Evolutionary conservation across 2,329 filamentous ascomycete genomes (phyloP).

Genomic region (Microsporum ferrugineum): DNA sequence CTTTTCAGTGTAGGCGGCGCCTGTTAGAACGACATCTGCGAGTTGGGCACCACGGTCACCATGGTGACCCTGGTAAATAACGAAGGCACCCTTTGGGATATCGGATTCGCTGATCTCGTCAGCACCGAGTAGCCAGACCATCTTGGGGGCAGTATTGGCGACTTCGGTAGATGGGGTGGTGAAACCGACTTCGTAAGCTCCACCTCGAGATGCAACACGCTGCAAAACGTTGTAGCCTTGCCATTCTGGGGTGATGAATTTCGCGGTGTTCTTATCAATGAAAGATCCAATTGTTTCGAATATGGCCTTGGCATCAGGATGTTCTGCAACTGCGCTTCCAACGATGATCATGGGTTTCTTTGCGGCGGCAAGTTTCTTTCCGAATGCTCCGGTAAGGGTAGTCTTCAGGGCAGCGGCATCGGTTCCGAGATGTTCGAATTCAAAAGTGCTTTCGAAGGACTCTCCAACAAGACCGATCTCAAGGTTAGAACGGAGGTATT

Average conservation of each 20-base stretch:
- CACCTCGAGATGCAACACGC: conserved; percentile 78
- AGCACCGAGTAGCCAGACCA: conserved; percentile 91
- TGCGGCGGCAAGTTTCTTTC: conserved; percentile 78
- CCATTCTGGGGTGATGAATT: conserved; percentile 83
- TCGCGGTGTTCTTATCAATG: conserved; percentile 82
- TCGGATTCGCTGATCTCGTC: conserved; percentile 79
- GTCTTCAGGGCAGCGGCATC: conserved; percentile 72
- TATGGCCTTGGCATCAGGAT: conserved; percentile 79
- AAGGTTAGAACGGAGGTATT: conserved; percentile 90
- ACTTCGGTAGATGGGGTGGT: conserved; percentile 71
- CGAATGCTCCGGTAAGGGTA: conserved; percentile 74
- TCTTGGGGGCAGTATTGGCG: conserved; percentile 78
- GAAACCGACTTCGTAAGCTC: conserved; percentile 93
- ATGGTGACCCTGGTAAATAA: conserved; percentile 97
- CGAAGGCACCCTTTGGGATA: conserved; percentile 89
- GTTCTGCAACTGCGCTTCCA: conserved; percentile 83
- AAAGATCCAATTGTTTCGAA: conserved; percentile 85
- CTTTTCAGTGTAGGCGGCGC: conserved; percentile 95
- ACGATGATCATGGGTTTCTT: conserved; percentile 95
- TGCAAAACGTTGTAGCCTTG: conserved; percentile 97
- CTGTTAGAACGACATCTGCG: conserved; percentile 86
- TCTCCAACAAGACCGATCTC: conserved; percentile 87
- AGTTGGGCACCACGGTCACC: conserved; percentile 87
- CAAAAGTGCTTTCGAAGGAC: conserved; percentile 85
- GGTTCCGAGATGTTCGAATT: conserved; percentile 78